Base-by-base conservation (phyloP, 2,329 filamentous ascomycete species). In the Ophiostoma perfectum region DNA sequence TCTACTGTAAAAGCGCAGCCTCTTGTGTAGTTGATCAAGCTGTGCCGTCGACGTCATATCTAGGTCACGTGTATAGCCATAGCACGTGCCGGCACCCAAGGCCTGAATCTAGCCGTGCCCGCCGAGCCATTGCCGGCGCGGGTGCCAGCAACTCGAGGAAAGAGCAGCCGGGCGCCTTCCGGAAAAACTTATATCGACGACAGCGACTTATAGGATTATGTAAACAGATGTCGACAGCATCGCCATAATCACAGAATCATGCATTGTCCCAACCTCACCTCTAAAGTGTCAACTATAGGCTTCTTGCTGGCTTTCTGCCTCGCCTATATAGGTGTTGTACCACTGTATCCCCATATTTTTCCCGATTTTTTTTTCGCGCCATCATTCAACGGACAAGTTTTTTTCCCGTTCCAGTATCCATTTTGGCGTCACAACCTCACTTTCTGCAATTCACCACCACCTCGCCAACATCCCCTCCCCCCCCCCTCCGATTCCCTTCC, bases 341-440 rank as follows among this genome's bases (percentile, higher is more conserved):
- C 16, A 60, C 60, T 66, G 36, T 38, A 70, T 68, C 67, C 67
- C 69, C 69, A 70, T 66, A 67, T 68, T 70, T 70, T 70, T 68
- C 66, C 67, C 39, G 36, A 66, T 68, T 68, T 68, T 70, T 68
- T 70, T 70, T 66, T 47, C 66, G 64, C 69, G 66, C 69, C 58
- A 66, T 68, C 68, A 68, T 12, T 64, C 66, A 65, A 66, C 66
- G 68, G 69, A 68, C 69, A 70, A 68, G 66, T 66, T 68, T 70
- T 70, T 70, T 70, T 63, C 68, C 64, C 58, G 63, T 58, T 60
- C 68, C 44, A 58, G 66, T 68, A n/a, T 55, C 42, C 63, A 18
- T 42, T 68, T 68, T 64, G 66, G 66, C 68, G 66, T 70, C 68
- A 63, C 62, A 45, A 47, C 68, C 45, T 55, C 68, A 64, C 62